Conservation (phyloP, 1,284 basidiomycete species). For the Papiliotrema flavescens region DNA sequence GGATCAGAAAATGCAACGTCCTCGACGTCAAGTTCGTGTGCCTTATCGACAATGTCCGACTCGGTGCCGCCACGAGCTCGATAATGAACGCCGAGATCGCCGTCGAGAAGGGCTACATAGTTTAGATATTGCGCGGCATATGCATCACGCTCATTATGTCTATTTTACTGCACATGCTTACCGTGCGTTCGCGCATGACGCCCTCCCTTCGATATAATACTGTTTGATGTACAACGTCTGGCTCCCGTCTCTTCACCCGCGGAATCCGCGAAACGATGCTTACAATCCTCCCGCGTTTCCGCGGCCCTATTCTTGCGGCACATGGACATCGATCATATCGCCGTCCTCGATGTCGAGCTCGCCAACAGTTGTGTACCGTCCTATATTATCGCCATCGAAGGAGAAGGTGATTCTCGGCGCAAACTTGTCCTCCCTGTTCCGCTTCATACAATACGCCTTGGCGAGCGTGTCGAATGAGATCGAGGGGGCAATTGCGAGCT, state of each 20-base stretch:
- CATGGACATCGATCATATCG: slow-evolving; percentile 26
- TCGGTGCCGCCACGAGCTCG: slow-evolving; percentile 94
- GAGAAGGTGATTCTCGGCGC: slow-evolving; percentile 8
- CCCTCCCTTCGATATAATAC: neutral
- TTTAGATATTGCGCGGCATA: neutral
- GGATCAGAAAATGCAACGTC: slow-evolving; percentile 85
- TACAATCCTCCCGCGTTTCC: too few species aligned
- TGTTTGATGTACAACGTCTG: neutral
- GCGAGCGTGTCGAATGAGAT: neutral
- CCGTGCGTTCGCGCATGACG: neutral
- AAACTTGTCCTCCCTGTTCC: neutral
- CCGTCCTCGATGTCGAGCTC: slow-evolving; percentile 31
- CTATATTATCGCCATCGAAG: slow-evolving; percentile 29
- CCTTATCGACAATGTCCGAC: slow-evolving; percentile 89
- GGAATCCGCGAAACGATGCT: too few species aligned
- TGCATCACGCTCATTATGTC: neutral
- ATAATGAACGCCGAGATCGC: slow-evolving; percentile 98
- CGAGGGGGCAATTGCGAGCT: neutral
- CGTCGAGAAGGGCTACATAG: slow-evolving; percentile 69
- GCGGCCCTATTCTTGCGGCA: neutral
- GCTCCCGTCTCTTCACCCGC: too few species aligned
- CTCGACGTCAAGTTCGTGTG: slow-evolving; percentile 96
- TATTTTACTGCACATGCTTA: neutral
- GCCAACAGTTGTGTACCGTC: slow-evolving; percentile 10
- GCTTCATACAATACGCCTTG: slow-evolving; percentile 1